Evolutionary conservation across 148 eudicot species (phyloP), one percentile per base, ranked within the genome.

Genomic region (Persicaria maculosa): DNA sequence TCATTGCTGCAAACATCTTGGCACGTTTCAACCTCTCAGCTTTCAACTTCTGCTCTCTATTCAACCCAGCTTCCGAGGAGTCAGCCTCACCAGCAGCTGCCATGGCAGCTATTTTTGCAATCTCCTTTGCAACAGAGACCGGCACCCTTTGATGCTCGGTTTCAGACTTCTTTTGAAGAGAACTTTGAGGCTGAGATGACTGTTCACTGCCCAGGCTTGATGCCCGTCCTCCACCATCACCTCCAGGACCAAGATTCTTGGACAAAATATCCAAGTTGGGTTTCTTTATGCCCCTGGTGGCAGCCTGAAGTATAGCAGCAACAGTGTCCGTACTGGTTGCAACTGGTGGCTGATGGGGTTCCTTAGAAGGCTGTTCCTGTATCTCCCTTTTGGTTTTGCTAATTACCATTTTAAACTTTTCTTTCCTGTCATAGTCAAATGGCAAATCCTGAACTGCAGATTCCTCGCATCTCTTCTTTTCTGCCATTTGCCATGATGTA

Each of bases 221-320:
- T 58, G 78, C 79, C 73, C 67, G 83, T 20, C 55, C 82, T 57
- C 65, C 52, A 48, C 9, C 86, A 17, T 83, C 92, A 72, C 74
- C 82, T 62, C 82, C 78, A 10, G 72, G 68, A 48, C 77, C 80
- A 48, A 54, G 79, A 65, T 50, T 52, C 79, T 82, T 84, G n/a
- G 91, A 80, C 53, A 90, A 74, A 46, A 83, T 70, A 46, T 86
- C 89, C 71, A 87, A 80, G 76, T 81, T 83, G n/a, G 99, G 83
- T 44, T 74, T 85, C 72, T 81, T 92, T 69, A 87, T 83, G 64
- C 99, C 99, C 80, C 93, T 90, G 7, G 94, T 88, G 48, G 97
- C 99, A 75, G 97, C 97, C 83, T 90, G 99, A 82, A 95, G 97
- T 67, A 95, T 95, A 76, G 97, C 98, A 19, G 96, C 98, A 16